Base-by-base conservation (phyloP, 305 asterid genomes). In the Fraxinus xanthoxyloides region DNA sequence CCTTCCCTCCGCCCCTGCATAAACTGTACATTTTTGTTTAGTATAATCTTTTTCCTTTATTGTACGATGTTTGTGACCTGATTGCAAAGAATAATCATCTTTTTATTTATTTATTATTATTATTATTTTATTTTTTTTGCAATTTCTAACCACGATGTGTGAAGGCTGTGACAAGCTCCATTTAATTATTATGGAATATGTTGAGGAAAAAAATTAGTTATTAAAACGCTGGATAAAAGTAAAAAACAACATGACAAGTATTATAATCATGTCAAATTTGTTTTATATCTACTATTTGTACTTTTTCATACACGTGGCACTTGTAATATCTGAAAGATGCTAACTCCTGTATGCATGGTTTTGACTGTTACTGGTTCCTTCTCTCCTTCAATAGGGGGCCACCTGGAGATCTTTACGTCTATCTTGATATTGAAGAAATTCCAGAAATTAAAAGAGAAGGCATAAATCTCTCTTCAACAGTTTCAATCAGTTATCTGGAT, bases 401-500 rank as follows among this genome's bases (percentile, higher is more conserved):
- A 30, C 91, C 99, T 77, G 98, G 99, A 82, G 98, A 97, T 89
- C 98, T 97, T 78, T 97, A 76, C 89, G 99, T 97, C 84, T 97
- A 93, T 87, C 99, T 97, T 85, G 97, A 95, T 79, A 90, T 95
- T 83, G 91, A 89, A 85, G 98, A 95, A 85, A 93, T 95, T 86
- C 92, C 97, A 12, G 99, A 95, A 89, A 97, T 97, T 81, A 98
- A 97, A 90, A 90, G 98, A 88, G 98, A 97, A 82, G 99, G 98
- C 87, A 92, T 94, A 84, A 95, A 97, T 92, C 94, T 97, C 30
- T 82, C 74, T 70, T 97, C 99, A 84, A 87, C 91, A 17, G 89
- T 97, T 87, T 85, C 98, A 76, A 83, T 97, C 76, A 88, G 90
- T 89, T 97, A 97, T 87, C 89, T 97, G 83, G 98, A 97, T 88